Evolutionary conservation across 2,329 filamentous ascomycete species (phyloP), one percentile per base, ranked within the genome.

Genomic region (Dryadomyces sulphureus): DNA sequence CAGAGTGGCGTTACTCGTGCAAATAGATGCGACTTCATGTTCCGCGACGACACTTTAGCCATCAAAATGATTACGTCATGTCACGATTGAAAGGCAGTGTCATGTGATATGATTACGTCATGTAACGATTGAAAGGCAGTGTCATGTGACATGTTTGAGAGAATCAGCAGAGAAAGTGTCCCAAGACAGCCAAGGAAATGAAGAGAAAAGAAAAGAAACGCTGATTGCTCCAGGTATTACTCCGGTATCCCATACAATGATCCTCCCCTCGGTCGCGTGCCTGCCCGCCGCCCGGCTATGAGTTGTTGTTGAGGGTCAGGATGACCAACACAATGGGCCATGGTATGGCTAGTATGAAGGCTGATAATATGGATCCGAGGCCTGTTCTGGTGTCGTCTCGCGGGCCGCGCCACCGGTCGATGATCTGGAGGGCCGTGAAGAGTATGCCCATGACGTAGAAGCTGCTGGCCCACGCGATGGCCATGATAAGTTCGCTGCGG

Each of bases 381-480:
- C 45, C 41, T 2, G 54, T 55, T 3, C 48, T 45, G 7, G 48
- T 51, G 17, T 55, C 54, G 39, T 57, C 53, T 7, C 52, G 51
- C 9, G 51, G 50, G 3, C 55, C 55, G 25, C 54, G 49, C 55
- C 55, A 57, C 27, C 55, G 51, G 48, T 57, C 55, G n/a, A 56
- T 53, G 39, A 57, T 49, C 25, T 53, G 45, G 32, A 49, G 7
- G 1, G 46, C 32, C 3, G 55, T 56, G 38, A 54, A 56, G 44
- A 57, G 49, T 52, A 57, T 56, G 43, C 46, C 54, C 19, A 56
- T 50, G 30, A 32, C 52, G 35, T 57, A 57, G 12, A 50, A 17
- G 4, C 42, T 24, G 41, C 49, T 46, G 24, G 36, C 51, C 54
- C 54, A 56, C 25, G 38, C 12, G 39, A 56, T 17, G 40, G 53